Percentiles rank a stretch among this genome's conserved stretches.
Evolutionary conservation across 306 rosid genomes (phyloP).

Genomic region (Quillaja saponaria): DNA sequence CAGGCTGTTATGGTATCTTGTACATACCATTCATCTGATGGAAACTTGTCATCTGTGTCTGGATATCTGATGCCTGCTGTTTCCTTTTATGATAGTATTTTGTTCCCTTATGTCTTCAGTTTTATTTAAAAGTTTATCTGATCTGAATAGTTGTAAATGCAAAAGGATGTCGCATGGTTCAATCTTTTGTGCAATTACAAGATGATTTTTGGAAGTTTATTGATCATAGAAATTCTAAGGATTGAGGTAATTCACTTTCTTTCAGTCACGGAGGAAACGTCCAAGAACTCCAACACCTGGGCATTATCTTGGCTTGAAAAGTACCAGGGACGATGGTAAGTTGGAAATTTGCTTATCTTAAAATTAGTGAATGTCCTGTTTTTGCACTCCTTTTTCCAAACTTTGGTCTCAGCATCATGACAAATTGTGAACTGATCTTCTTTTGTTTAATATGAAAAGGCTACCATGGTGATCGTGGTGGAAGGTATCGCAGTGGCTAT

Average conservation of each 20-base stretch:
- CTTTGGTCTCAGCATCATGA: neutral
- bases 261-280: constrained; percentile 98
- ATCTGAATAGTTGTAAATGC: neutral
- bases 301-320: constrained; percentile 93
- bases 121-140: too few species aligned
- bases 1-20: constrained; percentile 89
- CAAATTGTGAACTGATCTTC: neutral
- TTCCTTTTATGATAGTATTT: constrained; percentile 25
- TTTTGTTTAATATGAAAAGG: constrained; percentile 38
- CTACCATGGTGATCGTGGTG: constrained; percentile 45
- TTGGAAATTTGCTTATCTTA: constrained; percentile 2
- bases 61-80: constrained; percentile 32
- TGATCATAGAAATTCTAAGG: constrained; percentile 19
- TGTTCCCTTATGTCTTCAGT: neutral
- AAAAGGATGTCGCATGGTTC: constrained; percentile 17
- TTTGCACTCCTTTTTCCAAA: too few species aligned
- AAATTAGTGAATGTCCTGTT: neutral
- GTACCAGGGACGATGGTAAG: constrained; percentile 78
- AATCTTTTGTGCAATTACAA: constrained; percentile 7
- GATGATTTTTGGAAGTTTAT: constrained; percentile 19
- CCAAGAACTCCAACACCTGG: constrained; percentile 98
- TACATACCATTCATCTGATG: constrained; percentile 61
- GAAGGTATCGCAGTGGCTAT: constrained; percentile 25
- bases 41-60: constrained; percentile 48
- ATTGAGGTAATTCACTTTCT: constrained; percentile 38